Conservation (phyloP, 805 yeast genomes). For the Myxozyma kluyveri region DNA sequence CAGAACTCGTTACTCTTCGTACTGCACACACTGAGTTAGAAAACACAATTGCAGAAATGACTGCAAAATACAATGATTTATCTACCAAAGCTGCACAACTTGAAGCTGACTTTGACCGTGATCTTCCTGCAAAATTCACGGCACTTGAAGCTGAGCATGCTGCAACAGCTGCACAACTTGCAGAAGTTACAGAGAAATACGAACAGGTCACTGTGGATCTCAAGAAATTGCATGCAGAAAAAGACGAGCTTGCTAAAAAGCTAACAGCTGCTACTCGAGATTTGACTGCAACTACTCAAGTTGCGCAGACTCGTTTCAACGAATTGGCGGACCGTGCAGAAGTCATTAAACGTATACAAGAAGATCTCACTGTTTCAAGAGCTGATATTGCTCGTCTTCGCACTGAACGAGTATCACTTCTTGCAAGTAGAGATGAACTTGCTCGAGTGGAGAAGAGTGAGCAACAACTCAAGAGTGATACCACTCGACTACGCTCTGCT, state of each 20-base stretch:
- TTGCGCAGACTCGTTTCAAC: conserved; percentile 45
- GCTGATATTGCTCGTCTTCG: conserved; percentile 24
- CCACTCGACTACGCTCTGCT: conserved; percentile 13
- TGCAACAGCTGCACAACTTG: conserved; percentile 29
- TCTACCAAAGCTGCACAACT: conserved; percentile 4
- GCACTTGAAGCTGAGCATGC: conserved; percentile 39
- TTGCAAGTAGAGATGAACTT: conserved; percentile 16
- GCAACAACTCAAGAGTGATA: conserved; percentile 13
- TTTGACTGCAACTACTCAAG: conserved; percentile 27
- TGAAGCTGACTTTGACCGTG: conserved; percentile 3
- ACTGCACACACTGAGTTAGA: conserved; percentile 19
- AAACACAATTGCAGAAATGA: conserved; percentile 23
- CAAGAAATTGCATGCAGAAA: conserved; percentile 25
- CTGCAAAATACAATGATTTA: not conserved
- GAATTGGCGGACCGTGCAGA: conserved; percentile 37
- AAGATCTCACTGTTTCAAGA: conserved; percentile 25
- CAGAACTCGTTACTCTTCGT: conserved; percentile 14
- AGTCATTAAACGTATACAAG: conserved; percentile 30
- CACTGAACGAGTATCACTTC: conserved; percentile 27
- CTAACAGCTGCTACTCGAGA: conserved; percentile 30
- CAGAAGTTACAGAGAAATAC: conserved; percentile 20
- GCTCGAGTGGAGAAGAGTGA: conserved; percentile 25
- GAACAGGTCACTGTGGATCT: conserved; percentile 19
- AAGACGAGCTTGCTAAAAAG: conserved; percentile 23
- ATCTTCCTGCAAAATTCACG: conserved; percentile 24